Evolutionary conservation across 768 basidiomycete species (phyloP).

Genomic region (Tylopilus cervinicoccineus): DNA sequence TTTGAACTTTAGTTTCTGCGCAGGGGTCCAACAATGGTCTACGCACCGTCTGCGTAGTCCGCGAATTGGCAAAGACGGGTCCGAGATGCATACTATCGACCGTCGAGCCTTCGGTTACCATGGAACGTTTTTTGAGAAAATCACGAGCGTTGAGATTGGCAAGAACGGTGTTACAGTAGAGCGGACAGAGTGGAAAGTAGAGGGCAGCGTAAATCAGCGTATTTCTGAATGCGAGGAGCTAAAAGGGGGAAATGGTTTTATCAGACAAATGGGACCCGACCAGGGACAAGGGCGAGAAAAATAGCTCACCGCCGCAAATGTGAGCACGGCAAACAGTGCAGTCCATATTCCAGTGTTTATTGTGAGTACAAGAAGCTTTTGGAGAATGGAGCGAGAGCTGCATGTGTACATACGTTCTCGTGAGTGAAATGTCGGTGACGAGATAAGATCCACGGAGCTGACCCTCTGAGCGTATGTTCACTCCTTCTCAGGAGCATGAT

Average conservation of each 20-base stretch:
- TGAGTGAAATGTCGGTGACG: too few relatives aligned
- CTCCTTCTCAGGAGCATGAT: background rate
- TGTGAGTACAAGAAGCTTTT: slow-evolving; percentile 8
- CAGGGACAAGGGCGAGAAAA: background rate
- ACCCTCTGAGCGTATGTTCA: background rate
- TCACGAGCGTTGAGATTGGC: slow-evolving; percentile 9
- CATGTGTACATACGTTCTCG: too few relatives aligned
- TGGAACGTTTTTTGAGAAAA: background rate
- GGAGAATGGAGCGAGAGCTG: slow-evolving; percentile 4
- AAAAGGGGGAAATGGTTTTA: background rate
- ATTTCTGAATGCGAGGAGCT: slow-evolving; percentile 1
- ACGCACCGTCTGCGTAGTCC: background rate
- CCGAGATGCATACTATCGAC: background rate
- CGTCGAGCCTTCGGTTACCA: background rate
- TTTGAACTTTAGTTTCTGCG: background rate
- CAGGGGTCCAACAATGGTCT: background rate
- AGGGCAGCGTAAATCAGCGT: slow-evolving; percentile 4
- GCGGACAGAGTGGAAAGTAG: slow-evolving; percentile 7
- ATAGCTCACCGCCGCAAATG: background rate
- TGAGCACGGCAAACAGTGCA: slow-evolving; percentile 2
- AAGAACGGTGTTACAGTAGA: slow-evolving; percentile 12
- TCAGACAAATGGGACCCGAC: background rate
- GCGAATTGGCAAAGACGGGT: background rate
- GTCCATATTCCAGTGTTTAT: slow-evolving; percentile 14
- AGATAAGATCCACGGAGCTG: background rate